A percentile compares a stretch with the other conserved stretches of the same genome.
Conservation (phyloP, 2,329 filamentous ascomycete genomes). For the Fusarium duplospermum region DNA sequence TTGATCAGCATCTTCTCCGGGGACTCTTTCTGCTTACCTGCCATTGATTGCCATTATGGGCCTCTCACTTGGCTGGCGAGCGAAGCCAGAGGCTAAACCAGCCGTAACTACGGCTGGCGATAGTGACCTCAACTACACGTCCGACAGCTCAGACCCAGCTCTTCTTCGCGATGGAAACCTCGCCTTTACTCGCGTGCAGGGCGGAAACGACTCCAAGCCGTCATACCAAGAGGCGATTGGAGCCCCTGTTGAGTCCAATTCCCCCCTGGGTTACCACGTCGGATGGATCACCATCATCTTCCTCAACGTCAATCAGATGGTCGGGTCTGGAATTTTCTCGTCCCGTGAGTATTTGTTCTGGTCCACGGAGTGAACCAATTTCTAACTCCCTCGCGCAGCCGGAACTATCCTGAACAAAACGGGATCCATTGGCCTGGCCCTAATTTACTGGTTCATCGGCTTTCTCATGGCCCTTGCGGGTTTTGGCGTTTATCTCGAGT, state of each 20-base stretch:
- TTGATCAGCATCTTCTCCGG: background rate
- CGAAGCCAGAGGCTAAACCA: background rate
- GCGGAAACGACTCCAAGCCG: conserved; percentile 61
- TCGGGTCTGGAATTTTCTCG: conserved; percentile 73
- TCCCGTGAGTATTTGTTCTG: conserved; percentile 61
- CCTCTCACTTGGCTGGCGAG: background rate
- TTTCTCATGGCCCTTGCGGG: conserved; percentile 67
- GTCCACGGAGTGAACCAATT: accelerated
- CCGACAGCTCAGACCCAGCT: conserved; percentile 21
- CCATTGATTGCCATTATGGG: background rate
- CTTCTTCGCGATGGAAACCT: conserved; percentile 37
- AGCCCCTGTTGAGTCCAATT: conserved; percentile 69
- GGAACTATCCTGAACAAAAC: conserved; percentile 66
- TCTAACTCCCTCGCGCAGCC: background rate
- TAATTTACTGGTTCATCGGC: conserved; percentile 75
- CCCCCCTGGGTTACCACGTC: conserved; percentile 70
- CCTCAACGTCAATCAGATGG: conserved; percentile 71
- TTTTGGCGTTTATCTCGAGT: conserved; percentile 71
- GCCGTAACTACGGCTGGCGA: background rate
- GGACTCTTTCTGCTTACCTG: background rate
- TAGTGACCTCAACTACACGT: conserved; percentile 54
- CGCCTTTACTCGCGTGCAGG: conserved; percentile 42
- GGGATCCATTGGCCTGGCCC: conserved; percentile 70
- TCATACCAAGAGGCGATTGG: conserved; percentile 71
- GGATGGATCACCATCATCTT: conserved; percentile 67